Base-by-base conservation (phyloP, 441 rosid genomes). In the Pelargonium cotyledonis region DNA sequence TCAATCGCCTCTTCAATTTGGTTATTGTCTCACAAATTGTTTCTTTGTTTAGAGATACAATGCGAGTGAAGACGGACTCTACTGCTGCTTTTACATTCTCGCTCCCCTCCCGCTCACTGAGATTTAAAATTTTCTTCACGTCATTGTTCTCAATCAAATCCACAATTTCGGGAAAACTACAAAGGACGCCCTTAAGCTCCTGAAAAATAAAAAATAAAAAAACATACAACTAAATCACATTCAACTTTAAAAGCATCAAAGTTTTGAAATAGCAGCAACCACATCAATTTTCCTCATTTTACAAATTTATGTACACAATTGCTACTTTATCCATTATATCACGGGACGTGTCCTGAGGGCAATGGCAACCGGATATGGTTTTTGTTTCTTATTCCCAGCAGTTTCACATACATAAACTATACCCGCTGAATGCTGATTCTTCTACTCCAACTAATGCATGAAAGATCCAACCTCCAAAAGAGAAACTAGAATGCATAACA, bases 121-220 rank as follows among this genome's bases (percentile, higher is more conserved):
- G 41, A 49, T 43, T 31, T 18, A 69, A 55, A 26, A 31, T 46
- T 44, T 58, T 62, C 47, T 69, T 67, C 35, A 64, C 72, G 53
- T 68, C 74, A 57, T 68, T 68, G 63, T 61, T 58, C 18, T 77
- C 75, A 65, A 75, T 68, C 69, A 80, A 51, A 70, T 80, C 74
- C 31, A 76, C 65, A 2, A 75, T 73, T 77, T 80, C 84, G 8
- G 81, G 84, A 63, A 80, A 78, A 40, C 51, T 69, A 14, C 70
- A 55, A 44, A 80, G 66, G 19, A 77, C 79, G 46, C 71, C 68
- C 44, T 73, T 77, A 73, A 80, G 79, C 46, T 80, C 81, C 81
- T 80, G 79, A 58, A 69, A 55, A 41, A 1, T 55, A 18, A 55
- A 55, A 16, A 6, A 3, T 55, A 7, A 53, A 53, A 8, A 53